Percentiles rank a stretch among this genome's conserved stretches.
phyloP scores from a whole-genome alignment of 352 stramenopile species.

The Pythium aphanidermatum region DNA sequence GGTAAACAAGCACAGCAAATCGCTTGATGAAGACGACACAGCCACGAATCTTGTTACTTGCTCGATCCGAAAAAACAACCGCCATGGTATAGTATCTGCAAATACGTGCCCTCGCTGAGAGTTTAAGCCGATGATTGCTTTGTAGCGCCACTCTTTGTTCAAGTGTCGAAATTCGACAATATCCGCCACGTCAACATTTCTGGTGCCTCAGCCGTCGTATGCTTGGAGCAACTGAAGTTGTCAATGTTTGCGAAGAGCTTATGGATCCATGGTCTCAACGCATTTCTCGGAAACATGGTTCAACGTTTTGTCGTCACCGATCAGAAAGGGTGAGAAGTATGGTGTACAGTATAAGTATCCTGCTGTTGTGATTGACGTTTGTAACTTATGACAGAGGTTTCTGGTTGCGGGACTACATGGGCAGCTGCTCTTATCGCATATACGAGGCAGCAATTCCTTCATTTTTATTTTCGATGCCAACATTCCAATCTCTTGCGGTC shows the following conservation, averaged over 20 bases:
- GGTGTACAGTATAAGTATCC: too few species aligned
- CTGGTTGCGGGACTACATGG: constrained; percentile 63
- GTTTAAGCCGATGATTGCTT: constrained; percentile 4
- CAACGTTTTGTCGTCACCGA: constrained; percentile 40
- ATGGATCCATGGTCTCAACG: constrained; percentile 63
- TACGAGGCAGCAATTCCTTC: constrained; percentile 46
- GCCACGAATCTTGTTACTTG: constrained; percentile 69
- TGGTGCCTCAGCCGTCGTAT: constrained; percentile 60
- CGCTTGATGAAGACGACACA: constrained; percentile 59
- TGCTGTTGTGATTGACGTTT: too few species aligned
- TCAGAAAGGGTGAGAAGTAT: constrained; percentile 37
- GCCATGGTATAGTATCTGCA: constrained; percentile 31
- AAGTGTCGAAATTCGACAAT: constrained; percentile 77
- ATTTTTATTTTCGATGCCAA: constrained; percentile 45
- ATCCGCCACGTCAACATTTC: constrained; percentile 68
- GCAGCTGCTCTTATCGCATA: constrained; percentile 46
- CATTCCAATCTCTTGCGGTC: constrained; percentile 40
- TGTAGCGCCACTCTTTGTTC: constrained; percentile 56
- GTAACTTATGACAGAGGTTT: constrained; percentile 28
- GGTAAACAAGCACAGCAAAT: constrained; percentile 58
- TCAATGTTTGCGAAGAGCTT: constrained; percentile 68
- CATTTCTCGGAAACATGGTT: constrained; percentile 74
- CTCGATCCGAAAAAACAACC: constrained; percentile 71
- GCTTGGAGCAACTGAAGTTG: constrained; percentile 67
- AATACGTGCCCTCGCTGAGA: neutral